Percentiles rank a stretch among this genome's conserved stretches.
Conservation (phyloP, 2,329 filamentous ascomycete genomes). For the Harringtonia lauricola region DNA sequence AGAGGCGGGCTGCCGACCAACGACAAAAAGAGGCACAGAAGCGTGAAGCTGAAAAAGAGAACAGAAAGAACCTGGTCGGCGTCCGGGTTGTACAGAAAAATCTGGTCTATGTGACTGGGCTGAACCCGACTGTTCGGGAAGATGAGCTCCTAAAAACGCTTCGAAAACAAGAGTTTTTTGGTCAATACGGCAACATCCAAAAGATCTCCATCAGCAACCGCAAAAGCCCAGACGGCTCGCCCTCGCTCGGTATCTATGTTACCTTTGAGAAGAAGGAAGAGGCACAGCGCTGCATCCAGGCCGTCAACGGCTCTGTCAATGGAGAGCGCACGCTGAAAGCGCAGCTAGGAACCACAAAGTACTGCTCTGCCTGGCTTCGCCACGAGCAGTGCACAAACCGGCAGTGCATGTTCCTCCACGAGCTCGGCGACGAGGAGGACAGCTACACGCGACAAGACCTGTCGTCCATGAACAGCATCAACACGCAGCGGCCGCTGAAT, state of each 20-base stretch:
- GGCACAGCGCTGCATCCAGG: slow-evolving; percentile 78
- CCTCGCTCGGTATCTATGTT: slow-evolving; percentile 95
- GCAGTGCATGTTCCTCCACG: slow-evolving; percentile 96
- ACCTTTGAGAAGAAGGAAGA: slow-evolving; percentile 90
- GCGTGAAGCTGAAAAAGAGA: slow-evolving; percentile 89
- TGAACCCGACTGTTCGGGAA: slow-evolving; percentile 85
- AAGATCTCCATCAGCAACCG: slow-evolving; percentile 98
- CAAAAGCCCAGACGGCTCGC: slow-evolving; percentile 64
- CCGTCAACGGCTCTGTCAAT: slow-evolving; percentile 87
- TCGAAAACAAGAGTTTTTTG: slow-evolving; percentile 86
- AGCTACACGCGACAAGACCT: slow-evolving; percentile 92
- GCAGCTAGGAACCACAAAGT: slow-evolving; percentile 84
- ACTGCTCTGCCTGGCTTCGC: slow-evolving; percentile 92
- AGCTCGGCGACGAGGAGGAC: slow-evolving; percentile 95
- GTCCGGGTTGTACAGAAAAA: slow-evolving; percentile 98
- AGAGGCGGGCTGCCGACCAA: slow-evolving; percentile 72
- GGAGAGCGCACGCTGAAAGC: slow-evolving; percentile 76
- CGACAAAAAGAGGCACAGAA: slow-evolving; percentile 94
- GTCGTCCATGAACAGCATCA: slow-evolving; percentile 86
- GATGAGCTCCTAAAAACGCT: slow-evolving; percentile 86
- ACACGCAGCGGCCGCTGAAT: slow-evolving; percentile 59
- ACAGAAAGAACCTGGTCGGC: slow-evolving; percentile 89
- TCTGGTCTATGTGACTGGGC: slow-evolving; percentile 90
- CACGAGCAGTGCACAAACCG: slow-evolving; percentile 92
- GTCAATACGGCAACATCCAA: slow-evolving; percentile 95